Evolutionary conservation across 2,329 filamentous ascomycete species (phyloP).

Genomic region (Thielaviopsis euricoi): DNA sequence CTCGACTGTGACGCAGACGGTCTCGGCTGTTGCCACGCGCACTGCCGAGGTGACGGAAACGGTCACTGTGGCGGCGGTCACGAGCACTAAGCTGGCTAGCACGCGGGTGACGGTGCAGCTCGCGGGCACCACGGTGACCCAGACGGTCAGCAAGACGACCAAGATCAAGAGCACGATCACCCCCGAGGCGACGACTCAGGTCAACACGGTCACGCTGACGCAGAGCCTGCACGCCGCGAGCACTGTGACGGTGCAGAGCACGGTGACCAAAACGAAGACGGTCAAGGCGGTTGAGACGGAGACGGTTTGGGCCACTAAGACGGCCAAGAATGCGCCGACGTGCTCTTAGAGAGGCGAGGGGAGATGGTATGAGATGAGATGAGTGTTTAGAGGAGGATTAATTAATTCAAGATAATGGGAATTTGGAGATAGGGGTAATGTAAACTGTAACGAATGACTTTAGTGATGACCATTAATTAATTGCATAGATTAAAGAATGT

Average conservation of each 20-base stretch:
- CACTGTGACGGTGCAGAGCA: not conserved
- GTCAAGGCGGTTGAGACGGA: not conserved
- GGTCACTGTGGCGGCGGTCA: not conserved
- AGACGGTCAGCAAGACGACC: not conserved
- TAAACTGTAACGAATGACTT: no score
- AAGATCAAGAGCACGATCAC: not conserved
- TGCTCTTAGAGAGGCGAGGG: not conserved
- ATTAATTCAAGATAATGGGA: no score
- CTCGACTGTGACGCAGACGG: not conserved
- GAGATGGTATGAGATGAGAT: not conserved
- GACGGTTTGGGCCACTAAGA: not conserved
- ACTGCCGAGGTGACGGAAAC: not conserved
- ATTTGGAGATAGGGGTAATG: no score
- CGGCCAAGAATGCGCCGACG: slow-evolving; percentile 1
- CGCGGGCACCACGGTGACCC: not conserved
- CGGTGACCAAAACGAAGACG: slow-evolving; percentile 1
- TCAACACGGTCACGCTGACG: not conserved
- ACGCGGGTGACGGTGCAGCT: not conserved
- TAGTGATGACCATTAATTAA: no score
- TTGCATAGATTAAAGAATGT: no score
- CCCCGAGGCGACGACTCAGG: not conserved
- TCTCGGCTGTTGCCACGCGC: not conserved
- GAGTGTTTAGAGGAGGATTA: no score
- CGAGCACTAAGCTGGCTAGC: not conserved
- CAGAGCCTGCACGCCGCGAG: not conserved